These are phyloP conservation scores for Vicia villosa DNA, from an alignment of 306 rosid genomes.

Conservation along the genomic window DNA sequence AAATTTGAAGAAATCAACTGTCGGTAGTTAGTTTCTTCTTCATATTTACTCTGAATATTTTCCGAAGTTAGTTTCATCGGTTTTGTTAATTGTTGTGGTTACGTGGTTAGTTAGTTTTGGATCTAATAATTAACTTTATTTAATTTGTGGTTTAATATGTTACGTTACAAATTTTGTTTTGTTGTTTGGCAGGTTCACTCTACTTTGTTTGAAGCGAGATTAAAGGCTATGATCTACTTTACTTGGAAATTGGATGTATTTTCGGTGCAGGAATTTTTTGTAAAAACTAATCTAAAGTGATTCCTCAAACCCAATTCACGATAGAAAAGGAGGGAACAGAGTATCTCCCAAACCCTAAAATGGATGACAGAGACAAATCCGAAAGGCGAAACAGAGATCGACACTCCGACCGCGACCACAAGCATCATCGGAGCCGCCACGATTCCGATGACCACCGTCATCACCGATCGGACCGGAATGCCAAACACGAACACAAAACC, in stretches of 20 bases:
- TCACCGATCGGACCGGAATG: conserved; percentile 61
- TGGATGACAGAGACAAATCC: conserved; percentile 74
- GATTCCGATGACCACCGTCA: conserved; percentile 59
- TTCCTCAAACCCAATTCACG: not conserved
- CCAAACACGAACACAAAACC: conserved; percentile 57
- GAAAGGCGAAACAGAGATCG: conserved; percentile 57
- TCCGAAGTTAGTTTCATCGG: not conserved
- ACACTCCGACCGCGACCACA: conserved; percentile 46
- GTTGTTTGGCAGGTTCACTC: conserved; percentile 47
- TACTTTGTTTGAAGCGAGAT: conserved; percentile 4
- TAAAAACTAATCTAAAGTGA: not conserved
- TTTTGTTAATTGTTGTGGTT: not conserved
- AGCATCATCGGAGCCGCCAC: conserved; percentile 40
- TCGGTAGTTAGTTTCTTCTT: conserved; percentile 19
- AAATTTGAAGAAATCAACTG: not conserved
- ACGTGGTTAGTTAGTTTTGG: conserved; percentile 19
- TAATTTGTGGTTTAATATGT: conserved; percentile 20
- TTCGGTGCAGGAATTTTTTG: conserved; percentile 28
- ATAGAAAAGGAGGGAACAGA: conserved; percentile 3
- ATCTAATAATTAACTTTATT: conserved; percentile 23
- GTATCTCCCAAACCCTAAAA: conserved; percentile 51
- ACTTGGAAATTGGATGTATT: conserved; percentile 36
- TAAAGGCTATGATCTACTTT: conserved; percentile 10
- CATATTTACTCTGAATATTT: not conserved
- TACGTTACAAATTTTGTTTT: not conserved